Percentiles rank a stretch among this genome's conserved stretches.
These are phyloP conservation scores for Pseudogymnoascus sp. DNA, from an alignment of 2,329 filamentous ascomycete genomes.

Conservation along the genomic window DNA sequence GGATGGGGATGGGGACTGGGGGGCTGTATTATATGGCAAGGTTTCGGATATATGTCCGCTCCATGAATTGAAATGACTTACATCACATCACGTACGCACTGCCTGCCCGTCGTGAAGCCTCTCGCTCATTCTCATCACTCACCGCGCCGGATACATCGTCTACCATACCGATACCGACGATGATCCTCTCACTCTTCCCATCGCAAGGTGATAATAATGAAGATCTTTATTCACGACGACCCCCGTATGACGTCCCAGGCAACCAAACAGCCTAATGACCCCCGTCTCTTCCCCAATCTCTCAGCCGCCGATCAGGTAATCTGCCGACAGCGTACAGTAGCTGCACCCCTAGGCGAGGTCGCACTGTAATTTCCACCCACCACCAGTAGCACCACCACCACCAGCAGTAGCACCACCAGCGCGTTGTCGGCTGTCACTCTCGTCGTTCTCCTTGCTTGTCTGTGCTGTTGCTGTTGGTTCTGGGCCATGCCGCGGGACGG, in stretches of 20 bases:
- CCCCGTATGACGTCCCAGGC: not conserved
- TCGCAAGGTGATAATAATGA: not conserved
- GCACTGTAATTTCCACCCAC: not conserved
- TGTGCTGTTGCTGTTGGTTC: too few relatives aligned
- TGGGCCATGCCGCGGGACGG: too few relatives aligned
- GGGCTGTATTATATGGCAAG: not conserved
- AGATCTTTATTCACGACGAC: not conserved
- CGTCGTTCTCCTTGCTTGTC: too few relatives aligned
- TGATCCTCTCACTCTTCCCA: not conserved
- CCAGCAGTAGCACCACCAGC: not conserved
- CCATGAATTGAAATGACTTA: slow-evolving; percentile 7
- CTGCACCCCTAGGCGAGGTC: not conserved
- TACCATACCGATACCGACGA: not conserved
- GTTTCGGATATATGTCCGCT: not conserved
- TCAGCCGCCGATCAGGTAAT: not conserved
- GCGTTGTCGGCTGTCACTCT: not conserved
- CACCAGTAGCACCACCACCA: too few relatives aligned
- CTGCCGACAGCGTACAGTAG: not conserved
- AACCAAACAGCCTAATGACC: not conserved
- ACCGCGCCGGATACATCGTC: not conserved
- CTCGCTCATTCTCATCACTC: not conserved
- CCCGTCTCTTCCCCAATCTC: not conserved
- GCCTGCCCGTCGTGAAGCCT: not conserved
- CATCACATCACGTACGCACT: not conserved
- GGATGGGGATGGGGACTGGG: not conserved